These are phyloP conservation scores for Misopates orontium DNA, from an alignment of 257 asterid species.

Conservation along the genomic window DNA sequence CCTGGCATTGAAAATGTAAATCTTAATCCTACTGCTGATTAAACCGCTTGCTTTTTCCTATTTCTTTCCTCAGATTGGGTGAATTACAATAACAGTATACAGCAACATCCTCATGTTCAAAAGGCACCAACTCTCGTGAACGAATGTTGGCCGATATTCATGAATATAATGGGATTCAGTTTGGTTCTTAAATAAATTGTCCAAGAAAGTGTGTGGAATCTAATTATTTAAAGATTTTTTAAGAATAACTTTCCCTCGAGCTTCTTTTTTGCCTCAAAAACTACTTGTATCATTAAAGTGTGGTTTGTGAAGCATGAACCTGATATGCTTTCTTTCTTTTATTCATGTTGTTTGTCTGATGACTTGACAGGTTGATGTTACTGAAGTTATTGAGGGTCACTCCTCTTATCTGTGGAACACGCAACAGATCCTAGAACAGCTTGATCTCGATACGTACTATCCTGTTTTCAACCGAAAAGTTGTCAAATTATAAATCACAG, in stretches of 20 bases:
- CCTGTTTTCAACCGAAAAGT: slow-evolving; percentile 52
- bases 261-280: too few relatives aligned
- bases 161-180: too few relatives aligned
- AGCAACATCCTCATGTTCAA: too few relatives aligned
- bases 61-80: neutral
- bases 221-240: too few relatives aligned
- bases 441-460: slow-evolving; percentile 65
- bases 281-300: too few relatives aligned
- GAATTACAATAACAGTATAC: neutral
- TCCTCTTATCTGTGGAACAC: slow-evolving; percentile 84
- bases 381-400: slow-evolving; percentile 84
- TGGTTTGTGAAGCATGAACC: too few relatives aligned
- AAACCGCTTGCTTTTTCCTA: neutral
- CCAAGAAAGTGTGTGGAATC: too few relatives aligned
- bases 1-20: slow-evolving; percentile 91
- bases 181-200: too few relatives aligned
- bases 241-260: too few relatives aligned
- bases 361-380: slow-evolving; percentile 66
- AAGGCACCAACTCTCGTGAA: too few relatives aligned
- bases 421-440: slow-evolving; percentile 71
- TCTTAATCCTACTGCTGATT: neutral
- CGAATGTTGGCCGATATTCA: too few relatives aligned
- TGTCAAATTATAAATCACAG: slow-evolving; percentile 27
- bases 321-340: too few relatives aligned
- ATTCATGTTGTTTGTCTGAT: neutral